phyloP scores from a whole-genome alignment of 257 asterid species.

The Capsicum chinense region DNA sequence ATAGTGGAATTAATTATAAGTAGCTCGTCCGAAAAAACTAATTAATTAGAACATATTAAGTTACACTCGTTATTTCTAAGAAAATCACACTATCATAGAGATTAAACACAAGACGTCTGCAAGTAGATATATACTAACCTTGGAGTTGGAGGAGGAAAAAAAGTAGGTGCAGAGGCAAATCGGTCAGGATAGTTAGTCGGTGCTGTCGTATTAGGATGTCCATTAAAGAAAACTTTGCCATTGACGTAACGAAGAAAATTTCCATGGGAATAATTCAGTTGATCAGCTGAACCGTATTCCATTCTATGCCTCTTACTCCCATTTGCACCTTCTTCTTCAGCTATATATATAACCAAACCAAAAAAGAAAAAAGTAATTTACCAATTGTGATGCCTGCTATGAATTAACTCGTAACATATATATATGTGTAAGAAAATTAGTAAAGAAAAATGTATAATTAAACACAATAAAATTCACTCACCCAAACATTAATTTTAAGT shows the following conservation, averaged over 20 bases:
- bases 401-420: not conserved
- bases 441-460: too few relatives aligned
- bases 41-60: too few relatives aligned
- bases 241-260: not conserved
- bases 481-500: not conserved
- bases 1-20: too few relatives aligned
- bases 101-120: too few relatives aligned
- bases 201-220: not conserved
- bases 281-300: not conserved
- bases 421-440: not conserved
- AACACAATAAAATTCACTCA: not conserved
- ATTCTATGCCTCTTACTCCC: constrained; percentile 31
- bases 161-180: not conserved
- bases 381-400: not conserved
- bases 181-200: not conserved
- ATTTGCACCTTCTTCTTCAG: constrained; percentile 35
- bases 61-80: too few relatives aligned
- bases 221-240: not conserved
- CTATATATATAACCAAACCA: not conserved
- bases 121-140: constrained; percentile 29
- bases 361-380: not conserved
- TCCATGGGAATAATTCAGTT: constrained; percentile 16
- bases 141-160: not conserved
- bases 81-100: too few relatives aligned
- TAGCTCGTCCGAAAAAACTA: too few relatives aligned